These are phyloP conservation scores for Tephrocybe rancida DNA, from an alignment of 768 basidiomycete species.

Conservation along the genomic window DNA sequence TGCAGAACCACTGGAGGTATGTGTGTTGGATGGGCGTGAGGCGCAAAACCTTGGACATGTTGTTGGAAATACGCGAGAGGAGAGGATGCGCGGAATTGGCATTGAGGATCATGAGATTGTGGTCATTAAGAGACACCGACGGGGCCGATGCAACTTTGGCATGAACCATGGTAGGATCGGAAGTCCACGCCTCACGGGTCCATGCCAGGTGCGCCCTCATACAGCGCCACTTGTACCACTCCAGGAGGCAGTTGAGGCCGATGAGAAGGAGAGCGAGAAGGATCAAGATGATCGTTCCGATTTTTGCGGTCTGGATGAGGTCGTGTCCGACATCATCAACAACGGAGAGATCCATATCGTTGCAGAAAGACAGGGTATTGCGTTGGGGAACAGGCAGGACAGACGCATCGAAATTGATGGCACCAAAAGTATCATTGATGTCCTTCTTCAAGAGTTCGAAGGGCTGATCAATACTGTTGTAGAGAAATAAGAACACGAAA, in stretches of 20 bases:
- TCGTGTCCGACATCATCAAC: slow-evolving; percentile 85
- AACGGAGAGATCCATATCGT: slow-evolving; percentile 75
- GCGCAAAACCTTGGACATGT: slow-evolving; percentile 48
- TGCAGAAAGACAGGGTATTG: slow-evolving; percentile 75
- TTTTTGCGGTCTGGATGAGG: slow-evolving; percentile 77
- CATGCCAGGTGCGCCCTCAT: slow-evolving; percentile 65
- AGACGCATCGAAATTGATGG: slow-evolving; percentile 72
- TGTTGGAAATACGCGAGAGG: slow-evolving; percentile 64
- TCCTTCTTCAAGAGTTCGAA: slow-evolving; percentile 88
- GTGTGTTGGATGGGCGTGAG: slow-evolving; percentile 65
- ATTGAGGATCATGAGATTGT: slow-evolving; percentile 79
- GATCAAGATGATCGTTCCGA: slow-evolving; percentile 76
- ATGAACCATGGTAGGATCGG: slow-evolving; percentile 67
- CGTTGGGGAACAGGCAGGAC: slow-evolving; percentile 77
- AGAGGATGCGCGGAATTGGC: slow-evolving; percentile 73
- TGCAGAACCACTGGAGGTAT: slow-evolving; percentile 84
- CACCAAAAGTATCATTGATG: slow-evolving; percentile 83
- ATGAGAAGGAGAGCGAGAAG: slow-evolving; percentile 73
- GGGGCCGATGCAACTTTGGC: slow-evolving; percentile 41
- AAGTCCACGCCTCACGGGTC: slow-evolving; percentile 76
- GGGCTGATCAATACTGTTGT: slow-evolving; percentile 72
- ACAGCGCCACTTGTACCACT: slow-evolving; percentile 88
- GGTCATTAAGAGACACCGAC: slow-evolving; percentile 63
- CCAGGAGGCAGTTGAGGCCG: slow-evolving; percentile 71
- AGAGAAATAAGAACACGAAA: slow-evolving; percentile 4